Base-by-base conservation (phyloP, 169 alveolate genomes). In the Amoebophrya sp. region DNA sequence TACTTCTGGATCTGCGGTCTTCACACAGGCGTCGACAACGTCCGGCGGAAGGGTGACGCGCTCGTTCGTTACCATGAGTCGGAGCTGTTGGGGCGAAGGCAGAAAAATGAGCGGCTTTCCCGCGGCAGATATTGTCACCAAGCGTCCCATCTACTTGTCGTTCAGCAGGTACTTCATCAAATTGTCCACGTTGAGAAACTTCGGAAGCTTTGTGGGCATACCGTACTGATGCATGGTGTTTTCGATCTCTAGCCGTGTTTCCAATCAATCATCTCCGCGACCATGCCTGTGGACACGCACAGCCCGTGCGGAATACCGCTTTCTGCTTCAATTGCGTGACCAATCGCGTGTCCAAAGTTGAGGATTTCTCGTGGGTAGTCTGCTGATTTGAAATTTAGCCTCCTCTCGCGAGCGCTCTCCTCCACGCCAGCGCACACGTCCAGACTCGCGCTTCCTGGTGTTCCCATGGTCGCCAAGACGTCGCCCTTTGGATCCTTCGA, bases 311-410 rank as follows among this genome's bases (percentile, higher is more conserved):
- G 33, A 18, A 65, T 65, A 6, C 83, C 83, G 83, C 33, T 6
- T 26, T 65, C 83, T 36, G 83, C 83, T 83, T 95, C 96, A 0
- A 95, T 47, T 34, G 95, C 96, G 91, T 94, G 95, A 34, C 96
- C 96, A 24, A 94, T 55, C 26, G 95, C 90, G 93, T 95, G 95
- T 26, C 96, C 95, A 90, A 94, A 93, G 92, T 95, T 95, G 18
- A 95, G 90, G 33, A 94, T 90, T 14, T 90, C 77, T 39, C 96
- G 95, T 6, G 83, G 83, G 83, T 65, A 65, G n/a, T n/a, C n/a
- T n/a, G n/a, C n/a, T n/a, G n/a, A n/a, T n/a, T n/a, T n/a, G n/a
- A n/a, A n/a, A n/a, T n/a, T n/a, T n/a, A n/a, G n/a, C n/a, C n/a
- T n/a, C n/a, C n/a, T n/a, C 36, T 1, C 2, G 0, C 26, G 2